These are phyloP conservation scores for Aspergillus affinis DNA, from an alignment of 495 filamentous ascomycete species.

Conservation along the genomic window DNA sequence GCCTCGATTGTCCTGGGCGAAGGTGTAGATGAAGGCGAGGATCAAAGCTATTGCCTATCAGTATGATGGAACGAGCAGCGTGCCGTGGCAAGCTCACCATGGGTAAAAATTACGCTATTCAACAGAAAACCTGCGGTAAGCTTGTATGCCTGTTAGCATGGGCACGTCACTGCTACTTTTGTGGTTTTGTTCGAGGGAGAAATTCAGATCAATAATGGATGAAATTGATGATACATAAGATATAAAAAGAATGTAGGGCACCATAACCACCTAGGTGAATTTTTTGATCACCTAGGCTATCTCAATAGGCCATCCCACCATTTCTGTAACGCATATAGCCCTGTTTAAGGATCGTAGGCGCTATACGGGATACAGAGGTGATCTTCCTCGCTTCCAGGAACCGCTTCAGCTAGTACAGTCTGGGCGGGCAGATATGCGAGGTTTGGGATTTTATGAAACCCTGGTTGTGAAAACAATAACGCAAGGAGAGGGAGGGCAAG, in stretches of 20 bases:
- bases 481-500: conserved; percentile 17
- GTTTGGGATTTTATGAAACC: conserved; percentile 37
- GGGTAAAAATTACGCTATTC: conserved; percentile 53
- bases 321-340: conserved; percentile 72
- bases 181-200: conserved; percentile 21
- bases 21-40: conserved; percentile 78
- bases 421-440: conserved; percentile 97
- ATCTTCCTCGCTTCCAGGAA: conserved; percentile 99
- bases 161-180: conserved; percentile 2
- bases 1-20: conserved; percentile 76
- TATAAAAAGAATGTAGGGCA: conserved; percentile 75
- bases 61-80: conserved; percentile 15
- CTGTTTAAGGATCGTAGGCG: conserved; percentile 60
- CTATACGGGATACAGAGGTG: conserved; percentile 74
- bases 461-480: conserved; percentile 17
- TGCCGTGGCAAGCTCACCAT: conserved; percentile 37
- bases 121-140: conserved; percentile 51
- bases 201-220: conserved; percentile 17
- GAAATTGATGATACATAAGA: conserved; percentile 25
- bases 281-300: conserved; percentile 66
- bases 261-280: conserved; percentile 74
- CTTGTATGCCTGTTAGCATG: conserved; percentile 45
- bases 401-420: conserved; percentile 80
- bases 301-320: conserved; percentile 88
- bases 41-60: conserved; percentile 61